Evolutionary conservation across 2,329 filamentous ascomycete genomes (phyloP), one percentile per base, ranked within the genome.

Genomic region (Penicillium sp.): DNA sequence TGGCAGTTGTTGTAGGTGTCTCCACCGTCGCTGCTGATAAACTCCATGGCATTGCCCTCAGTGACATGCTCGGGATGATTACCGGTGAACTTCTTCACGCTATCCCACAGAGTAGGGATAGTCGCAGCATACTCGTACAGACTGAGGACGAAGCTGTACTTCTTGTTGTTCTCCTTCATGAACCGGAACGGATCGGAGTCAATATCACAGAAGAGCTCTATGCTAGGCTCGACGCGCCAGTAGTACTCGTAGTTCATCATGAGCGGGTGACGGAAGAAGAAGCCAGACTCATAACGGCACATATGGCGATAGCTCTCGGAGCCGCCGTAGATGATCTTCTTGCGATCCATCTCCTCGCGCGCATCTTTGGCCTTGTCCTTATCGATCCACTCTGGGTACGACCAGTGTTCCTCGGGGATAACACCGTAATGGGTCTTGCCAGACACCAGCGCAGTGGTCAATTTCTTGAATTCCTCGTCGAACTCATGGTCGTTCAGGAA

Each of bases 221-320:
- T 84, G 73, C 88, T 93, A 62, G 93, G 93, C 79, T 99, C 93
- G 12, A 99, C 93, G 61, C 95, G 89, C 93, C 93, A 99, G 81
- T 99, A 99, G 82, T 89, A 99, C 68, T 99, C 93, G 73, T 95
- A 99, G 70, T 97, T 90, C 71, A 88, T 75, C 88, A 99, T 91
- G 60, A 96, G 76, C 27, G 83, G 81, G 71, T 99, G 93, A 54
- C 87, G 89, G 83, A 97, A 99, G 80, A 99, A 99, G 80, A 99
- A 99, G 33, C 93, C 93, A 7, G 92, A 97, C 74, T 99, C 93
- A 69, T 95, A 99, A 57, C 93, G 89, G 75, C 93, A 99, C 93
- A 99, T 99, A 78, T 99, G 95, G 56, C 93, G 85, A 77, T 99
- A 99, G 75, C 89, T 95, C 74, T 95, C 76, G 10, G 90, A 95